Evolutionary conservation across 768 basidiomycete species (phyloP).

Genomic region (Pleurotus sapidus): DNA sequence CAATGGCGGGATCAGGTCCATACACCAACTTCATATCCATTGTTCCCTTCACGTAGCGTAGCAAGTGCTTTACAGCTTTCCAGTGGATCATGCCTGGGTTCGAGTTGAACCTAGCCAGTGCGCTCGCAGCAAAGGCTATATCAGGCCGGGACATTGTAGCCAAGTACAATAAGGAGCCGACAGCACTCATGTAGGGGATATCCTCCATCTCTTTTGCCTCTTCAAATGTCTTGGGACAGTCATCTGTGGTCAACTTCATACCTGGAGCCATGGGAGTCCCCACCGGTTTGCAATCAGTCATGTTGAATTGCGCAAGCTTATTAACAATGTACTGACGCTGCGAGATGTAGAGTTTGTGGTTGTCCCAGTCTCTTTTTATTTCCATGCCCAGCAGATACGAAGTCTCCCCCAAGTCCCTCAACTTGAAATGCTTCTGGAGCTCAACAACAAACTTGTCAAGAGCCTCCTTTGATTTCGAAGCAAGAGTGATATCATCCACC

Average conservation of each 20-base stretch:
- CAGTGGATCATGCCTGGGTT: constrained; percentile 29
- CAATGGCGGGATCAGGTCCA: background rate
- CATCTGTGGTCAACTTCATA: constrained; percentile 15
- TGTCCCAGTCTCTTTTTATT: constrained; percentile 19
- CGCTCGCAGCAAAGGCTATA: too few species aligned
- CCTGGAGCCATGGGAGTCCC: constrained; percentile 28
- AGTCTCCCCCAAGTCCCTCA: constrained; percentile 24
- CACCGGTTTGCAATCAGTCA: constrained; percentile 25
- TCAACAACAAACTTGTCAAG: constrained; percentile 19
- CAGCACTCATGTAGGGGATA: constrained; percentile 25
- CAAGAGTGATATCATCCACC: constrained; percentile 28
- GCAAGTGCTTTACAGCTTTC: constrained; percentile 31
- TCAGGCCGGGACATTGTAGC: too few species aligned
- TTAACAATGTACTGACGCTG: constrained; percentile 24
- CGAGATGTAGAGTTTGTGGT: constrained; percentile 17
- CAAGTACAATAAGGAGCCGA: constrained; percentile 21
- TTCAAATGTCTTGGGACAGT: constrained; percentile 17
- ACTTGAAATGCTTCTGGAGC: constrained; percentile 21
- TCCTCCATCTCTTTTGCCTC: constrained; percentile 19
- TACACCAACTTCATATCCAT: constrained; percentile 18
- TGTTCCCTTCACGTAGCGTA: constrained; percentile 34
- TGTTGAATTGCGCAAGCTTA: constrained; percentile 21
- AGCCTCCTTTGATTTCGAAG: constrained; percentile 13
- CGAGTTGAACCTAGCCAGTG: constrained; percentile 12
- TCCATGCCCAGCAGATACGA: constrained; percentile 25